These are phyloP conservation scores for Mycena belliarum DNA, from an alignment of 768 basidiomycete genomes.

Conservation along the genomic window DNA sequence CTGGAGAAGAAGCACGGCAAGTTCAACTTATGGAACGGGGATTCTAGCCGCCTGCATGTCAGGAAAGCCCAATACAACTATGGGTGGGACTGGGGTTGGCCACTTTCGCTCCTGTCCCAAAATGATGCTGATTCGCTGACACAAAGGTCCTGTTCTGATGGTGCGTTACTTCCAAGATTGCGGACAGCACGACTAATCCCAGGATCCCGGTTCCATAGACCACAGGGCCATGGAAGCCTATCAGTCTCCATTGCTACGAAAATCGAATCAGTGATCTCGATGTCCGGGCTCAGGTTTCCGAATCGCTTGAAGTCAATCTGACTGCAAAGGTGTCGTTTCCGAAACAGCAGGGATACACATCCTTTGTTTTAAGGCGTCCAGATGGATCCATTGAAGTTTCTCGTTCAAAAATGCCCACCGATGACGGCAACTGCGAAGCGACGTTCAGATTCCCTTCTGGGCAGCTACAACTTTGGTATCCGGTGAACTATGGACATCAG, in stretches of 20 bases:
- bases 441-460: conserved; percentile 54
- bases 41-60: conserved; percentile 86
- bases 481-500: conserved; percentile 80
- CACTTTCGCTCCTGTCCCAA: not conserved
- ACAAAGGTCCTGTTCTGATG: conserved; percentile 77
- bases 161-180: not conserved
- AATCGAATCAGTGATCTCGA: conserved; percentile 66
- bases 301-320: conserved; percentile 53
- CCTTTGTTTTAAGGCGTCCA: conserved; percentile 50
- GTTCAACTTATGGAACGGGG: conserved; percentile 82
- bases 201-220: conserved; percentile 35
- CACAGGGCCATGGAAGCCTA: conserved; percentile 83
- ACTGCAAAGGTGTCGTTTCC: conserved; percentile 46
- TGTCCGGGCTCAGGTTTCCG: conserved; percentile 58
- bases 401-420: conserved; percentile 36
- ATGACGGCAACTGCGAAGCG: conserved; percentile 37
- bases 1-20: conserved; percentile 69
- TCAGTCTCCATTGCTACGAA: conserved; percentile 69
- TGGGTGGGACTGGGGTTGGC: conserved; percentile 86
- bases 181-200: not conserved
- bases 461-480: conserved; percentile 81
- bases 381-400: conserved; percentile 49
- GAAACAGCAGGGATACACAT: conserved; percentile 38
- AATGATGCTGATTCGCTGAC: not conserved
- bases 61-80: conserved; percentile 94